These are phyloP conservation scores for Dianthus caryophyllus DNA, from an alignment of 148 eudicot genomes.

Conservation along the genomic window DNA sequence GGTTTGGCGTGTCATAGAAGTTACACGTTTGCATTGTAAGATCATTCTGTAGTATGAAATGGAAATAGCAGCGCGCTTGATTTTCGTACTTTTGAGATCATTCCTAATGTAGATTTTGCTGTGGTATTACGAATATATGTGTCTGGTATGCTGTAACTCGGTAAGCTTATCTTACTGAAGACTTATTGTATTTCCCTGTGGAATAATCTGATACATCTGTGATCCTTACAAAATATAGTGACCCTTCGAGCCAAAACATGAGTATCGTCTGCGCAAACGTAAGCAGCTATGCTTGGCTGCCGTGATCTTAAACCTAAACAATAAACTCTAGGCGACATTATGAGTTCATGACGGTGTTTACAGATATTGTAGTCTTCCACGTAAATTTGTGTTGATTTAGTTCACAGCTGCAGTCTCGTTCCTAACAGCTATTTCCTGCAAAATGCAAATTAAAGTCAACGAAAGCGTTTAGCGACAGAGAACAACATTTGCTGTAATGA, in stretches of 20 bases:
- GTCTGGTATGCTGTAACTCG: too few species aligned
- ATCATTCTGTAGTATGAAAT: neutral
- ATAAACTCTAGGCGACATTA: too few species aligned
- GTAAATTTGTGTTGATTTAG: slow-evolving; percentile 8
- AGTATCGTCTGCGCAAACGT: neutral
- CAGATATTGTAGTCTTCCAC: neutral
- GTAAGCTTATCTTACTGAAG: too few species aligned
- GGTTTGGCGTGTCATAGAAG: neutral
- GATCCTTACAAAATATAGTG: neutral
- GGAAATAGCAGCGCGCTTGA: slow-evolving; percentile 4
- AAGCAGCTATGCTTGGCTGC: too few species aligned
- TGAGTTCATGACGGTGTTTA: too few species aligned
- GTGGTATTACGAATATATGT: neutral
- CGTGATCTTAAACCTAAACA: too few species aligned
- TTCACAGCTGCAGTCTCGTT: slow-evolving; percentile 38
- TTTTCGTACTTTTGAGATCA: neutral
- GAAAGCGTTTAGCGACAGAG: slow-evolving; percentile 5
- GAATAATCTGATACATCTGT: too few species aligned
- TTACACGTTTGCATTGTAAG: neutral
- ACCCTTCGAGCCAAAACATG: neutral
- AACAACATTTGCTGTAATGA: neutral
- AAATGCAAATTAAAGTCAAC: slow-evolving; percentile 12
- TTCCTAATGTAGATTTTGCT: neutral
- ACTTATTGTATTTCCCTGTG: too few species aligned
- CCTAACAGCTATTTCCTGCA: slow-evolving; percentile 66